Percentiles rank a stretch among this genome's conserved stretches.
phyloP scores from a whole-genome alignment of 1,284 basidiomycete species.

The Cutaneotrichosporon cavernicola region DNA sequence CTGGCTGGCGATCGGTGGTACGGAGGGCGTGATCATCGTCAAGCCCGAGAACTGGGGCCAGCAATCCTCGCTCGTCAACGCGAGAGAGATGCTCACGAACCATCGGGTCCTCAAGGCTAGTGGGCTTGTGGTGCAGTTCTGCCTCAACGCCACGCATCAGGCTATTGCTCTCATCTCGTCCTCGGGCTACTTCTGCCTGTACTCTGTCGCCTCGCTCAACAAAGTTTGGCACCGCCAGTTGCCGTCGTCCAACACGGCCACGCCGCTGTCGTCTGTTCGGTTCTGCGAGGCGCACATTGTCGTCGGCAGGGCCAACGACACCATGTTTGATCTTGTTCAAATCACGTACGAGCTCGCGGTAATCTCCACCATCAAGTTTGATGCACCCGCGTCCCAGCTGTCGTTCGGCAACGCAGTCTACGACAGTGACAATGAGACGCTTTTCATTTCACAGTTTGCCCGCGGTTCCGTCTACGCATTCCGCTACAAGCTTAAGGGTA shows the following conservation, averaged over 20 bases:
- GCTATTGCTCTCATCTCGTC: slow-evolving; percentile 43
- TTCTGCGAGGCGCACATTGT: slow-evolving; percentile 48
- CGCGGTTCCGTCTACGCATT: slow-evolving; percentile 39
- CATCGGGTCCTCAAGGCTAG: slow-evolving; percentile 38
- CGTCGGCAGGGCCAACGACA: slow-evolving; percentile 41
- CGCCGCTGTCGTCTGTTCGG: slow-evolving; percentile 32
- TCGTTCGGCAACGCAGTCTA: slow-evolving; percentile 42
- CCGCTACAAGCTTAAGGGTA: slow-evolving; percentile 42
- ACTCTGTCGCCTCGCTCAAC: slow-evolving; percentile 34
- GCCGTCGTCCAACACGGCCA: slow-evolving; percentile 24
- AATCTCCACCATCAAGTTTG: slow-evolving; percentile 40
- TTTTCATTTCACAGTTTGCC: slow-evolving; percentile 39
- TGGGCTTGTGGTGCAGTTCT: slow-evolving; percentile 39
- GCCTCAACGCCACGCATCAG: slow-evolving; percentile 42
- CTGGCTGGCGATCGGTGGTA: slow-evolving; percentile 40
- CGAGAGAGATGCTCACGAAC: slow-evolving; percentile 20
- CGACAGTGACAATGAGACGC: slow-evolving; percentile 30
- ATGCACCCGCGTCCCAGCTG: slow-evolving; percentile 21
- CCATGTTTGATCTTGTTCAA: slow-evolving; percentile 44
- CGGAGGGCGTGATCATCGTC: slow-evolving; percentile 38
- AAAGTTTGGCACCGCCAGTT: slow-evolving; percentile 46
- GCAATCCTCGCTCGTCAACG: slow-evolving; percentile 12
- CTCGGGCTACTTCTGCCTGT: slow-evolving; percentile 36
- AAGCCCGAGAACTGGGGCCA: slow-evolving; percentile 24
- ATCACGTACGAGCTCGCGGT: slow-evolving; percentile 42